phyloP scores from a whole-genome alignment of 345 rosid genomes.

The Salix koriyanagi region DNA sequence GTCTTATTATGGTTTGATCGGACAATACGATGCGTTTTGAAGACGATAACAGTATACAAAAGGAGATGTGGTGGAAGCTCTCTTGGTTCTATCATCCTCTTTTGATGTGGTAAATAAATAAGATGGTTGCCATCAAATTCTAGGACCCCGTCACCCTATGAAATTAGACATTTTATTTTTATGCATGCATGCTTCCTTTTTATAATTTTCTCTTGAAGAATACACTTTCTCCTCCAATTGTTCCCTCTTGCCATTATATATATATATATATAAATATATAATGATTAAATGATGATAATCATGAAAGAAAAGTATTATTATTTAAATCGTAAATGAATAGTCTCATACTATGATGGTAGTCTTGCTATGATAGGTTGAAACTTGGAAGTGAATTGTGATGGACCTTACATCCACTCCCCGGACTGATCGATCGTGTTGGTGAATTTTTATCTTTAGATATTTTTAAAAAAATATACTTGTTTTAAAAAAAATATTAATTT shows the following conservation, averaged over 20 bases:
- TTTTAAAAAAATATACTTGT: no score
- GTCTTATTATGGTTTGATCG: background rate
- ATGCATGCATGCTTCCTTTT: background rate
- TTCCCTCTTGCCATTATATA: background rate
- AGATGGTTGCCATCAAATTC: background rate
- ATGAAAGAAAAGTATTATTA: background rate
- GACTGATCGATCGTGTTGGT: no score
- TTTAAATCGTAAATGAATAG: background rate
- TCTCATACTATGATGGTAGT: background rate
- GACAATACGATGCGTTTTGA: background rate
- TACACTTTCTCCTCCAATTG: background rate
- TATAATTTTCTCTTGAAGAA: background rate
- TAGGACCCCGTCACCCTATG: background rate
- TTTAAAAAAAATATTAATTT: no score
- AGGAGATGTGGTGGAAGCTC: background rate
- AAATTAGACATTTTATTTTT: no score
- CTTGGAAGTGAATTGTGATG: no score
- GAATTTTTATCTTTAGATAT: no score
- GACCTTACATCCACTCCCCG: no score
- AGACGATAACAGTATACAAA: background rate
- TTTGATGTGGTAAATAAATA: background rate
- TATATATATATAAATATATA: no score
- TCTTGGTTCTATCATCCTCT: background rate
- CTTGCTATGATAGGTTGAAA: no score
- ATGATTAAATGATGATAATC: no score